Evolutionary conservation across 2,329 filamentous ascomycete species (phyloP).

Genomic region (Colletotrichum theobromicola): DNA sequence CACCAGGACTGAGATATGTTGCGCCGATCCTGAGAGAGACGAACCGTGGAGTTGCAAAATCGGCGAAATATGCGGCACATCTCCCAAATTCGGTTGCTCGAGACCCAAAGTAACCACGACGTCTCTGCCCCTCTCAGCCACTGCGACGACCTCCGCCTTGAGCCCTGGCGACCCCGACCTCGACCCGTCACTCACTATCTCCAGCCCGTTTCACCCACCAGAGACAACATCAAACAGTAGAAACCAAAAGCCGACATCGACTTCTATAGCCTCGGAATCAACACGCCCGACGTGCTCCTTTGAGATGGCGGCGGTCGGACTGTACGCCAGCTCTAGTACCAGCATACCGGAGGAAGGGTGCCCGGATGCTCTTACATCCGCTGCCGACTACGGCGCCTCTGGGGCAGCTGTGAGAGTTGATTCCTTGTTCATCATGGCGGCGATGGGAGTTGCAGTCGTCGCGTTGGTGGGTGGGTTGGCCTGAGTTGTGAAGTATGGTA

Average conservation of each 20-base stretch:
- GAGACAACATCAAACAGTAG: not conserved
- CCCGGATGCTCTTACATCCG: not conserved
- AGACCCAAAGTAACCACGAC: not conserved
- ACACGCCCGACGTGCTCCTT: not conserved
- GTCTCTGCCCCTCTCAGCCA: not conserved
- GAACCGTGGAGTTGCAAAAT: not conserved
- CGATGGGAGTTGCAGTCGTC: not conserved
- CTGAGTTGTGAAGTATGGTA: not conserved
- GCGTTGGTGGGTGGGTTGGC: not conserved
- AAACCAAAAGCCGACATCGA: not conserved
- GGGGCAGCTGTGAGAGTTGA: not conserved
- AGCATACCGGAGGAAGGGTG: not conserved
- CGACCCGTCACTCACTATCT: not conserved
- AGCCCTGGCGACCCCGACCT: not conserved
- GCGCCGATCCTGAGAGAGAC: not conserved
- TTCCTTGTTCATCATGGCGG: not conserved
- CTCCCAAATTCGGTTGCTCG: not conserved
- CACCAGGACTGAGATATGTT: not conserved
- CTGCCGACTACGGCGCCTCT: not conserved
- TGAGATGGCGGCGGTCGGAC: not conserved
- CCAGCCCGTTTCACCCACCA: not conserved
- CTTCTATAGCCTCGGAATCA: not conserved
- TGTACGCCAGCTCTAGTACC: not conserved
- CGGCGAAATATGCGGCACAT: not conserved
- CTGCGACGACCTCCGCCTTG: not conserved